A percentile compares a stretch with the other conserved stretches of the same genome.
These are phyloP conservation scores for Kuraishia ogatae DNA, from an alignment of 805 yeast genomes.

Conservation along the genomic window DNA sequence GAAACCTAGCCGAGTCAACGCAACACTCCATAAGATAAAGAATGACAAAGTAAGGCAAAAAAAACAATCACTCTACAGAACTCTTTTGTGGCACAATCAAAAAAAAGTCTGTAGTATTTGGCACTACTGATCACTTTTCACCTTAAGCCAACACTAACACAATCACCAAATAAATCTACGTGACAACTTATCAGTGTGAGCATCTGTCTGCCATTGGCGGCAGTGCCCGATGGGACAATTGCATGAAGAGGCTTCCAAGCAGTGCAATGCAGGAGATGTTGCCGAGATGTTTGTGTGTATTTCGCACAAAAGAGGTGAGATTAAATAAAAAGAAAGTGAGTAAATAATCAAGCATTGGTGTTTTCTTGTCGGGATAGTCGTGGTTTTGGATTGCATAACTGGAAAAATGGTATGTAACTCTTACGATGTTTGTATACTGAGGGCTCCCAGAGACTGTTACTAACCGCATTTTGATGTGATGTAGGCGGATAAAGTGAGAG, in stretches of 20 bases:
- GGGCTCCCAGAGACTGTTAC: background rate
- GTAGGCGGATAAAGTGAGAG: slow-evolving; percentile 62
- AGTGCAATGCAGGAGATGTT: background rate
- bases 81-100: too few relatives aligned
- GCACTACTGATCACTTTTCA: background rate
- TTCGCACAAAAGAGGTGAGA: background rate
- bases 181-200: background rate
- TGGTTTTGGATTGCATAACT: background rate
- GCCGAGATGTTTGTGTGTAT: too few relatives aligned
- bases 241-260: background rate
- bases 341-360: too few relatives aligned
- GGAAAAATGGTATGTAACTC: background rate
- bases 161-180: background rate
- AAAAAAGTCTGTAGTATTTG: too few relatives aligned
- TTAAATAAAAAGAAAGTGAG: background rate
- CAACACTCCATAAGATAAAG: too few relatives aligned
- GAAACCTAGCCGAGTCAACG: too few relatives aligned
- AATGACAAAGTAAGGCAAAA: too few relatives aligned
- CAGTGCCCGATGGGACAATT: background rate
- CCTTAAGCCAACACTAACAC: background rate
- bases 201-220: background rate
- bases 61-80: too few relatives aligned
- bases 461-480: background rate
- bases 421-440: background rate
- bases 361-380: background rate